A percentile compares a stretch with the other conserved stretches of the same genome.
Evolutionary conservation across 1,284 basidiomycete genomes (phyloP).

Genomic region (Earliella scabrosa): DNA sequence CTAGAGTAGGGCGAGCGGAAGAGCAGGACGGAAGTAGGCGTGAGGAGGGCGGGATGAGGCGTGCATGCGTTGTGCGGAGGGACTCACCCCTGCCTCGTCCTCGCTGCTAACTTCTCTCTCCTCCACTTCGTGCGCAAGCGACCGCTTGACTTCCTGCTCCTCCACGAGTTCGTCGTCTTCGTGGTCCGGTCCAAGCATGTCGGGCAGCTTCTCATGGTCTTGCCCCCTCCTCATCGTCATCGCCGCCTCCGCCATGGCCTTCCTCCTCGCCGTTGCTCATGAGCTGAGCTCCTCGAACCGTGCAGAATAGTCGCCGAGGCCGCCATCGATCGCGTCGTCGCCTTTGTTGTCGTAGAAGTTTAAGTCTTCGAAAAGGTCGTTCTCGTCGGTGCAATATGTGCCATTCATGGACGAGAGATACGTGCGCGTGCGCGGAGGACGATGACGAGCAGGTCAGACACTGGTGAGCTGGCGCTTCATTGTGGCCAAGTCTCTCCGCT

Average conservation of each 20-base stretch:
- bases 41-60: slow-evolving; percentile 17
- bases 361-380: slow-evolving; percentile 20
- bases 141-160: slow-evolving; percentile 47
- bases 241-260: slow-evolving; percentile 35
- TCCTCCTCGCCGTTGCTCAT: slow-evolving; percentile 47
- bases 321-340: slow-evolving; percentile 37
- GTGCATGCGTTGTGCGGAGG: slow-evolving; percentile 3
- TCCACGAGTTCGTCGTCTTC: slow-evolving; percentile 53
- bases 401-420: slow-evolving; percentile 41
- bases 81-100: slow-evolving; percentile 46
- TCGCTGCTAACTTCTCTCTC: slow-evolving; percentile 39
- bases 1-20: slow-evolving; percentile 23
- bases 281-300: slow-evolving; percentile 78
- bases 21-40: slow-evolving; percentile 12
- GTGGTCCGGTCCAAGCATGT: slow-evolving; percentile 72
- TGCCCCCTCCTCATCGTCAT: slow-evolving; percentile 56
- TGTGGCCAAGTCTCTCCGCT: no score
- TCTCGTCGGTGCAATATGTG: slow-evolving; percentile 23
- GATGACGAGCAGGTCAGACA: no score
- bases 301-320: slow-evolving; percentile 65
- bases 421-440: no score
- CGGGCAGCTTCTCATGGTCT: slow-evolving; percentile 72
- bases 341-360: slow-evolving; percentile 39
- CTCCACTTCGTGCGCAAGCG: slow-evolving; percentile 43
- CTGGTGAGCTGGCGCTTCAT: slow-evolving; percentile 2